Evolutionary conservation across 2,329 filamentous ascomycete genomes (phyloP).

Genomic region (Colletotrichum sp.): DNA sequence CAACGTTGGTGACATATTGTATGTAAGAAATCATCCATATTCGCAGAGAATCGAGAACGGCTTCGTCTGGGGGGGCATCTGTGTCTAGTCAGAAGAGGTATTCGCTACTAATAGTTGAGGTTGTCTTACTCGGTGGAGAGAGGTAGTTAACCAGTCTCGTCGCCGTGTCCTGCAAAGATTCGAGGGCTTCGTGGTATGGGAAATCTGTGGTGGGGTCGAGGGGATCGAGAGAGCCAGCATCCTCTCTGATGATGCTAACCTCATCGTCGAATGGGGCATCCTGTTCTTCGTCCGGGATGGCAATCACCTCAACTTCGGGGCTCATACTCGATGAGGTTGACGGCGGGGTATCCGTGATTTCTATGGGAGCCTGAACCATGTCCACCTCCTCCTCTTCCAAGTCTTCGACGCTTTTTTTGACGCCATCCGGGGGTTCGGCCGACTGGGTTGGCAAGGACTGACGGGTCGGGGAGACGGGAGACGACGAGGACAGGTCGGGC

Average conservation of each 20-base stretch:
- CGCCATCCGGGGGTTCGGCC: slow-evolving; percentile 8
- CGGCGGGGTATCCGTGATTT: slow-evolving; percentile 29
- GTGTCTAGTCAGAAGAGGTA: slow-evolving; percentile 26
- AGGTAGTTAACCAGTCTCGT: slow-evolving; percentile 42
- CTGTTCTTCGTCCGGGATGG: slow-evolving; percentile 39
- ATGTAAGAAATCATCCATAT: slow-evolving; percentile 59
- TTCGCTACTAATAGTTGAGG: not conserved
- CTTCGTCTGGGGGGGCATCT: slow-evolving; percentile 49
- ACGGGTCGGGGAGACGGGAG: slow-evolving; percentile 46
- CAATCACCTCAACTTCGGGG: slow-evolving; percentile 49
- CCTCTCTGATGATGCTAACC: slow-evolving; percentile 18
- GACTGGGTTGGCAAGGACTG: slow-evolving; percentile 18
- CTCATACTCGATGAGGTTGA: slow-evolving; percentile 46
- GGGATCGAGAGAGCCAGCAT: slow-evolving; percentile 41
- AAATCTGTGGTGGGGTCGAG: slow-evolving; percentile 51
- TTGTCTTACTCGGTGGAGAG: slow-evolving; percentile 29
- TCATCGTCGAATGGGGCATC: slow-evolving; percentile 33
- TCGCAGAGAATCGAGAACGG: slow-evolving; percentile 48
- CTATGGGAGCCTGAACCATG: slow-evolving; percentile 31
- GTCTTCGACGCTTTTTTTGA: slow-evolving; percentile 53
- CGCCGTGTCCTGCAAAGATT: slow-evolving; percentile 35
- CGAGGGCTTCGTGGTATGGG: slow-evolving; percentile 45
- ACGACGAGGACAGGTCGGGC: slow-evolving; percentile 45
- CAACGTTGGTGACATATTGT: slow-evolving; percentile 38
- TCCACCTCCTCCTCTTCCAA: slow-evolving; percentile 44